Base-by-base conservation (phyloP, 2,329 filamentous ascomycete species). In the Cryoendolithus antarcticus region DNA sequence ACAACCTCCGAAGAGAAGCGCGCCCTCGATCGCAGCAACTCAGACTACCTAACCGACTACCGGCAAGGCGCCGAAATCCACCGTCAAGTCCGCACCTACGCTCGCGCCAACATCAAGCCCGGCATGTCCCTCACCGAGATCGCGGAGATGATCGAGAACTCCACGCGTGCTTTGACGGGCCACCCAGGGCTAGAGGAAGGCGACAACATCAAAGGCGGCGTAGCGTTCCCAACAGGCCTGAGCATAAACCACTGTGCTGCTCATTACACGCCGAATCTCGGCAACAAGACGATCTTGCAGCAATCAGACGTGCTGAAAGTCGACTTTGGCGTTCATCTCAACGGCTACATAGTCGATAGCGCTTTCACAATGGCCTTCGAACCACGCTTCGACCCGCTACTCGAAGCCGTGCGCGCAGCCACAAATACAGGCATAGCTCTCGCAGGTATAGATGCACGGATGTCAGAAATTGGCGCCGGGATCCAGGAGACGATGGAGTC, bases 51-150 rank as follows among this genome's bases (percentile, higher is more conserved):
- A 37, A 69, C 72, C 44, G 85, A 93, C 54, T 93, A 88, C 60
- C 79, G 86, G 45, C 75, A 88, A 53, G 85, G 77, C 34, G 83
- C 85, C n/a, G 85, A 93, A 63, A 75, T 85, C n/a, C 86, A 93
- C 60, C 77, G 86, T 41, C 82, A 93, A 58, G 85, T 91, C 41
- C 79, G 86, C 37, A 79, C 86, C 59, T 88, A 82, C 72, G 84
- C 82, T 3, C 79, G 85, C 62, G 79, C 80, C 57, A 83, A 91
- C 56, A 41, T 45, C 32, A 82, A 82, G 66, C 86, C 86, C 1
- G 86, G 86, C 35, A 79, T 85, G 70, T 75, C 72, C 5, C 64
- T 93, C 56, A 86, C 80, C 2, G 79, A 86, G 59, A 89, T 93
- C 49, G 83, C 84, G 6, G 80, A 89, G 57, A 80, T 79, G n/a